phyloP scores from a whole-genome alignment of 2,329 filamentous ascomycete species.

The Trichocomaceae sp. region DNA sequence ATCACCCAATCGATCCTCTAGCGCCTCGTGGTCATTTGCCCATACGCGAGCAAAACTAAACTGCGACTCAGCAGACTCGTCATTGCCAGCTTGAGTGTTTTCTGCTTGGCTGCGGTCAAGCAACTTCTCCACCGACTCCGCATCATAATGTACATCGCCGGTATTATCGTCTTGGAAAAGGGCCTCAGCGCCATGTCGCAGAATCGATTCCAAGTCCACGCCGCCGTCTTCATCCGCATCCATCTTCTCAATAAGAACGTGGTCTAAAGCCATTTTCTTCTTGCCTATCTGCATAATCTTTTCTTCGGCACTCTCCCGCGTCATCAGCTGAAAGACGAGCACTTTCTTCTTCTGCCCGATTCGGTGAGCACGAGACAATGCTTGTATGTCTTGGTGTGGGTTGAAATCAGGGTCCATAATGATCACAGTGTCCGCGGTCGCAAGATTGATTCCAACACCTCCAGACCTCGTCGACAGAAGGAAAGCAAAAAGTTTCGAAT shows the following conservation, averaged over 20 bases:
- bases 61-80: conserved; percentile 65
- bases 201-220: conserved; percentile 76
- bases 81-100: conserved; percentile 58
- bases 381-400: conserved; percentile 95
- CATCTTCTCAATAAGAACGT: conserved; percentile 89
- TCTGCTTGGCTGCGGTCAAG: conserved; percentile 82
- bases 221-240: conserved; percentile 72
- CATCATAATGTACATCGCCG: conserved; percentile 73
- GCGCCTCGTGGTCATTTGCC: conserved; percentile 68
- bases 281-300: conserved; percentile 93
- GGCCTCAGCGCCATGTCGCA: conserved; percentile 79
- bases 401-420: conserved; percentile 98
- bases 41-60: conserved; percentile 90
- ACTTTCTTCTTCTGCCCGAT: conserved; percentile 97
- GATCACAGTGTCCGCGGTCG: conserved; percentile 94
- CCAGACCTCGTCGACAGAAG: conserved; percentile 88
- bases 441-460: conserved; percentile 94
- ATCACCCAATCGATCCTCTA: conserved; percentile 58
- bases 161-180: conserved; percentile 69
- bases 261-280: conserved; percentile 92
- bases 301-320: conserved; percentile 80
- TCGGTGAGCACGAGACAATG: conserved; percentile 85
- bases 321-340: conserved; percentile 90
- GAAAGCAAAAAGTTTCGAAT: conserved; percentile 81
- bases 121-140: conserved; percentile 74